Evolutionary conservation across 2,329 filamentous ascomycete species (phyloP), one percentile per base, ranked within the genome.

Genomic region (Chalaropsis ovoidea): DNA sequence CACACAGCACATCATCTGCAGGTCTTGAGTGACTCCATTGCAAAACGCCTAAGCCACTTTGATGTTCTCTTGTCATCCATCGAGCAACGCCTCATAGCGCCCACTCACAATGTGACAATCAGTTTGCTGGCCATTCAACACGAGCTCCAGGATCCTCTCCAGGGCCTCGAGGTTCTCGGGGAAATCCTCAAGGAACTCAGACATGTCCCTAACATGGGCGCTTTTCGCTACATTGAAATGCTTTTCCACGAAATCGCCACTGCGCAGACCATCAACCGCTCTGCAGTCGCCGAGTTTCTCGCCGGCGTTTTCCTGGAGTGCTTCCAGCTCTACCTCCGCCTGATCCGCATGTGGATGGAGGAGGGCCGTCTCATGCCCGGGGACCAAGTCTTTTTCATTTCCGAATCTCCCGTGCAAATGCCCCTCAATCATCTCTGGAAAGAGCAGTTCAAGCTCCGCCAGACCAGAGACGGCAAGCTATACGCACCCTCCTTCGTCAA

Each of bases 291-390:
- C 71, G 74, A 77, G 47, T 85, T 82, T 47, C 77, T 94, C 4
- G 84, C 84, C 1, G 77, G 77, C 0, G 79, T 94, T 2, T 94
- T 96, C 72, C 86, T 94, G 65, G 82, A 87, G 58, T 95, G 90
- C 72, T 87, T 96, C 67, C 83, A 86, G 66, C 85, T 90, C 1
- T 97, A 96, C 73, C 79, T 95, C 45, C 85, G 85, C 47, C 89
- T 91, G 0, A 87, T 96, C 56, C 82, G 86, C 43, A 77, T 80
- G 17, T 97, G 93, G 93, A 93, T 96, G 85, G 85, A 90, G 70
- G 81, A 84, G 45, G 93, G 93, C 0, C 82, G 85, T 64, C 76
- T 96, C 2, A 77, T 82, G 1, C 75, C 81, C 0, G 80, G 80
- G 1, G 86, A 91, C 69, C 83, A 84, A 68, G 81, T 84, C 0